Conservation (phyloP, 345 rosid species). For the Pugionium dolabratum region DNA sequence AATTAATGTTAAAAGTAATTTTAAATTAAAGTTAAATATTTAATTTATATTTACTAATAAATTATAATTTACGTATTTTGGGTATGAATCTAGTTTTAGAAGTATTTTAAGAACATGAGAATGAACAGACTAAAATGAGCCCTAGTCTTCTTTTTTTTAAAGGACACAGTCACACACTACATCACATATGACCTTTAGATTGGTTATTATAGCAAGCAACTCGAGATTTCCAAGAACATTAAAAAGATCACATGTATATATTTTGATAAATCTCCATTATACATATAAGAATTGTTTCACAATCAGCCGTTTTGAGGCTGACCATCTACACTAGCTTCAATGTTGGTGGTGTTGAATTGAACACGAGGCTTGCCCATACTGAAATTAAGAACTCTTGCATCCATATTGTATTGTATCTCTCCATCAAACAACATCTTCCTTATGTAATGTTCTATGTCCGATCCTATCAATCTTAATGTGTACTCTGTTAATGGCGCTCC, state of each 20-base stretch:
- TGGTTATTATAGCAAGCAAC: no score
- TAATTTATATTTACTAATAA: no score
- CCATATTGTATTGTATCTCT: conserved; percentile 88
- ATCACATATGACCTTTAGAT: no score
- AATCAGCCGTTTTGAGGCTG: conserved; percentile 29
- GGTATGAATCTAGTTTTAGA: no score
- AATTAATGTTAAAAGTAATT: no score
- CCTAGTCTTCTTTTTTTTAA: no score
- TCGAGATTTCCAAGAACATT: no score
- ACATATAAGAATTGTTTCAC: conserved; percentile 6
- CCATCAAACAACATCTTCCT: conserved; percentile 84
- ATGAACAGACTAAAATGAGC: not conserved
- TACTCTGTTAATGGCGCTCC: conserved; percentile 94
- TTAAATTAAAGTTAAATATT: no score
- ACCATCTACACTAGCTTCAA: conserved; percentile 44
- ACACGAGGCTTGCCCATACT: conserved; percentile 89
- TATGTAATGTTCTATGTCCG: conserved; percentile 89
- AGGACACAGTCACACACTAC: no score
- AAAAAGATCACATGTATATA: not conserved
- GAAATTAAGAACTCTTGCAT: conserved; percentile 74
- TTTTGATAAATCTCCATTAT: not conserved
- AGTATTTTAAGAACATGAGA: not conserved
- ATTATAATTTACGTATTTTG: no score
- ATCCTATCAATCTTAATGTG: conserved; percentile 82
- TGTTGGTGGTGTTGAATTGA: conserved; percentile 48